These are phyloP conservation scores for Colletotrichum sp. DNA, from an alignment of 2,329 filamentous ascomycete species.

Conservation along the genomic window DNA sequence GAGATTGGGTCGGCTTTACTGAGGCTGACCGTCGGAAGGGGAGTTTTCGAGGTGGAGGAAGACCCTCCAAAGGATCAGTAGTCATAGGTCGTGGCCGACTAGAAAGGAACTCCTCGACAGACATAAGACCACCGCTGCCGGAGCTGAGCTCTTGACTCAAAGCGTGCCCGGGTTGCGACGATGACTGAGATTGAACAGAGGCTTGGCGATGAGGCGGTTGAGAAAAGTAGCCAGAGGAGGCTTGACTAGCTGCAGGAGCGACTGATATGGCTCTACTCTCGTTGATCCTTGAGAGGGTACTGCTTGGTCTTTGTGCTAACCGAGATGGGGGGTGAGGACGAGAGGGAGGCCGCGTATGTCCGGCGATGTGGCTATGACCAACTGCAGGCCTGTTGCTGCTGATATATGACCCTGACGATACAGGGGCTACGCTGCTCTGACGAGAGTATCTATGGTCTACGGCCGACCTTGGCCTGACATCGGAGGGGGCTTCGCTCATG, in stretches of 20 bases:
- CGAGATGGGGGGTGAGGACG: background rate
- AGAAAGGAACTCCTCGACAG: background rate
- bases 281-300: background rate
- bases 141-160: background rate
- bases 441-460: background rate
- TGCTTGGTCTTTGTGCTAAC: background rate
- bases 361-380: background rate
- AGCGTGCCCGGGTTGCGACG: background rate
- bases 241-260: background rate
- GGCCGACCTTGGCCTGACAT: background rate
- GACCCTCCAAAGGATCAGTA: background rate
- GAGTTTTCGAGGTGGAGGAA: background rate
- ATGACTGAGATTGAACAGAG: background rate
- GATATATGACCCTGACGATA: background rate
- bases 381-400: background rate
- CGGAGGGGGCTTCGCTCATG: background rate
- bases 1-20: background rate
- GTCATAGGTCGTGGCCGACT: background rate
- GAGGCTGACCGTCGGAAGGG: background rate
- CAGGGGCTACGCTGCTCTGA: background rate
- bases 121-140: background rate
- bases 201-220: background rate
- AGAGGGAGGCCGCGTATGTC: background rate
- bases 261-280: background rate
- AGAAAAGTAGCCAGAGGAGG: background rate